Percentiles rank a stretch among this genome's conserved stretches.
Conservation (phyloP, 495 filamentous ascomycete genomes). For the Penicillium paradoxum region DNA sequence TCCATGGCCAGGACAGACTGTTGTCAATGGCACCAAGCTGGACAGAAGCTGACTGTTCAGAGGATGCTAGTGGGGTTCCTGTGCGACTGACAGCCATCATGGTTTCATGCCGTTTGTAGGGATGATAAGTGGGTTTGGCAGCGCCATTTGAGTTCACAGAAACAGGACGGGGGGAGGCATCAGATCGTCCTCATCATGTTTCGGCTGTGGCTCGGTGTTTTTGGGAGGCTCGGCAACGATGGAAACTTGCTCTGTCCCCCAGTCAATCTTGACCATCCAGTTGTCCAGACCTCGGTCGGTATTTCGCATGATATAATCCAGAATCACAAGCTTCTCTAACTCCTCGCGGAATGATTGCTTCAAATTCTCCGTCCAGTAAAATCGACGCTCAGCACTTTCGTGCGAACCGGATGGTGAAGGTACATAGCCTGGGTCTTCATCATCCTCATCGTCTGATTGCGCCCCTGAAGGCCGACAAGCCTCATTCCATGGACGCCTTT, state of each 20-base stretch:
- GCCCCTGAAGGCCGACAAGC: constrained; percentile 71
- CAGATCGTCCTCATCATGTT: constrained; percentile 47
- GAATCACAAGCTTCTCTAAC: constrained; percentile 92
- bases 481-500: constrained; percentile 76
- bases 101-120: constrained; percentile 73
- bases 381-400: constrained; percentile 50
- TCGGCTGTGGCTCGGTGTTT: constrained; percentile 44
- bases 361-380: constrained; percentile 82
- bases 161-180: constrained; percentile 54
- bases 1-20: constrained; percentile 98
- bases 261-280: constrained; percentile 98
- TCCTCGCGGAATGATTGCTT: constrained; percentile 93
- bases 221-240: constrained; percentile 80
- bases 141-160: constrained; percentile 43
- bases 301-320: constrained; percentile 99
- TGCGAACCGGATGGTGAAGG: constrained; percentile 37
- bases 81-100: constrained; percentile 73
- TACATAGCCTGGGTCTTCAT: constrained; percentile 53
- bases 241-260: constrained; percentile 71
- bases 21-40: constrained; percentile 94
- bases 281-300: constrained; percentile 96
- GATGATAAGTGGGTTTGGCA: constrained; percentile 41
- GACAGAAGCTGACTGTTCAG: constrained; percentile 54
- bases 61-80: constrained; percentile 46
- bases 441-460: constrained; percentile 66